These are phyloP conservation scores for Amanita muscaria DNA, from an alignment of 768 basidiomycete species.

Conservation along the genomic window DNA sequence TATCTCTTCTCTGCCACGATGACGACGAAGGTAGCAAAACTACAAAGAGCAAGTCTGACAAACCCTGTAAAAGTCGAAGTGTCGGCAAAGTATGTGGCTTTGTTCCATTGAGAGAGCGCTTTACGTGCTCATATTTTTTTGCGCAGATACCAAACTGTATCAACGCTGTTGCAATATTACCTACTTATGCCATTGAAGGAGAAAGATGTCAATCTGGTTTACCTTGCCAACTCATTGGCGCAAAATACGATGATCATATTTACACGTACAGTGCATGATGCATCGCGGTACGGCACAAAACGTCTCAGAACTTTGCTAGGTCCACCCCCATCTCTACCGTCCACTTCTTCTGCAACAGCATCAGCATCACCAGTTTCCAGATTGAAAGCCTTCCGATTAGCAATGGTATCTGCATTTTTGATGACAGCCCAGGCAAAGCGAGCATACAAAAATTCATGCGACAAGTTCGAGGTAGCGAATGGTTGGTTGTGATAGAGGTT, in stretches of 20 bases:
- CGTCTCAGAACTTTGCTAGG: too few species aligned
- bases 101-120: neutral
- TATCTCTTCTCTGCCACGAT: constrained; percentile 98
- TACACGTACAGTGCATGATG: constrained; percentile 91
- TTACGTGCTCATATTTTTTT: neutral
- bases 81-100: constrained; percentile 66
- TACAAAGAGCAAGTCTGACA: constrained; percentile 87
- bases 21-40: constrained; percentile 96
- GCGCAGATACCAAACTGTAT: constrained; percentile 89
- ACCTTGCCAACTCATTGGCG: constrained; percentile 81
- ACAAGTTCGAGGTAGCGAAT: constrained; percentile 10
- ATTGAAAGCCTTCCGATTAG: constrained; percentile 1
- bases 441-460: constrained; percentile 11
- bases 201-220: constrained; percentile 87
- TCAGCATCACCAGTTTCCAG: neutral
- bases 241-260: constrained; percentile 95
- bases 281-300: constrained; percentile 52
- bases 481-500: constrained; percentile 9
- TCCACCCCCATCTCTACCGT: too few species aligned
- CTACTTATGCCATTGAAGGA: constrained; percentile 86
- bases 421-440: constrained; percentile 14
- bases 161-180: constrained; percentile 92
- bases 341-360: too few species aligned
- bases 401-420: constrained; percentile 4
- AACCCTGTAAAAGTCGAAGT: constrained; percentile 95